Conservation (phyloP, 2,329 filamentous ascomycete genomes). For the Bertia moriformis region DNA sequence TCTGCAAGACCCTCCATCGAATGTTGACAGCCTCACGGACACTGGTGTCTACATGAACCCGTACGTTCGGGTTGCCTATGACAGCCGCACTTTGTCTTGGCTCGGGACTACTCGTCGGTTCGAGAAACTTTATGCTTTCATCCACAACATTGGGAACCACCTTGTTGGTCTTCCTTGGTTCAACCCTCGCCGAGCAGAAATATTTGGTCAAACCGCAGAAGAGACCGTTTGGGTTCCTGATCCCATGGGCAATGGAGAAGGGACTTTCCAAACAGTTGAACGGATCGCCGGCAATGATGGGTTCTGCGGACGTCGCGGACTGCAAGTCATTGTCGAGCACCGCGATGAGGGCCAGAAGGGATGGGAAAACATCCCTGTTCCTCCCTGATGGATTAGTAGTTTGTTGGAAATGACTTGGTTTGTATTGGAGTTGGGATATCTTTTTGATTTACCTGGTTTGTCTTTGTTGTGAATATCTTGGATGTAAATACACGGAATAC, state of each 20-base stretch:
- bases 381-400: not conserved
- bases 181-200: conserved; percentile 27
- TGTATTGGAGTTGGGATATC: too few species aligned
- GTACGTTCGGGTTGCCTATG: conserved; percentile 59
- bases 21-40: conserved; percentile 19
- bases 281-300: not conserved
- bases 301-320: not conserved
- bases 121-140: conserved; percentile 46
- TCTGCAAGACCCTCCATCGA: conserved; percentile 20
- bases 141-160: conserved; percentile 42
- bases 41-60: conserved; percentile 62
- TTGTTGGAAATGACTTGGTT: too few species aligned
- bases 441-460: too few species aligned
- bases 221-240: conserved; percentile 1
- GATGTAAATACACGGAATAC: too few species aligned
- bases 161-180: conserved; percentile 38
- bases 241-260: not conserved
- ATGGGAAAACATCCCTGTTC: not conserved
- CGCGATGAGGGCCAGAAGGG: not conserved
- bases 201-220: not conserved
- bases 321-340: conserved; percentile 1
- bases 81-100: conserved; percentile 37
- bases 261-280: not conserved
- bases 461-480: too few species aligned
- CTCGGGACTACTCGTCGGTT: conserved; percentile 45